Percentiles rank a stretch among this genome's conserved stretches.
Conservation (phyloP, 139 green algal species). For the Trebouxia sp. region DNA sequence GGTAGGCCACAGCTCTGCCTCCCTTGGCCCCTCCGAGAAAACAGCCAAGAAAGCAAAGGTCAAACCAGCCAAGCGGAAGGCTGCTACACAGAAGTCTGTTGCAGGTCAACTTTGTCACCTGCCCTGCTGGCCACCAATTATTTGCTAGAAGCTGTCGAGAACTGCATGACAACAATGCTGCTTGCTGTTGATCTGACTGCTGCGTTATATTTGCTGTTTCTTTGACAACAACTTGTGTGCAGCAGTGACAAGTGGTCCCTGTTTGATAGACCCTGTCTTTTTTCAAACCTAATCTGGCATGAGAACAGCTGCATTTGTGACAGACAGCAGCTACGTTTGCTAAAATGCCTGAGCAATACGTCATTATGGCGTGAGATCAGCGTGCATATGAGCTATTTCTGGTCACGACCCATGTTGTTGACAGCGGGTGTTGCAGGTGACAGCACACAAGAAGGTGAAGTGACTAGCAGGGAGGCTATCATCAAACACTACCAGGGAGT, state of each 20-base stretch:
- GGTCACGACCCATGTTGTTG: no score
- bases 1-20: conserved; percentile 9
- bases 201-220: no score
- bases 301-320: no score
- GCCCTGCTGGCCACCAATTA: not conserved
- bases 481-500: conserved; percentile 4
- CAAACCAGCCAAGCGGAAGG: conserved; percentile 21
- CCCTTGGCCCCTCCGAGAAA: not conserved
- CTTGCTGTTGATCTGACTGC: no score
- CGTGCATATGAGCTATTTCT: not conserved
- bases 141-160: not conserved
- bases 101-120: no score
- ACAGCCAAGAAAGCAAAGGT: conserved; percentile 5
- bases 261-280: no score
- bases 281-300: no score
- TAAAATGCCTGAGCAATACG: no score
- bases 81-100: not conserved
- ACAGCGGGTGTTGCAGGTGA: conserved; percentile 8
- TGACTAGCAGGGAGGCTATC: not conserved
- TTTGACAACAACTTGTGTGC: no score
- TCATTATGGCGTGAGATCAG: no score
- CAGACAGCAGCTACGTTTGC: no score
- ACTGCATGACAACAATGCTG: not conserved
- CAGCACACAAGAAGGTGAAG: not conserved
- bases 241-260: no score